Conservation (phyloP, 768 basidiomycete species). For the Mycena galopus region DNA sequence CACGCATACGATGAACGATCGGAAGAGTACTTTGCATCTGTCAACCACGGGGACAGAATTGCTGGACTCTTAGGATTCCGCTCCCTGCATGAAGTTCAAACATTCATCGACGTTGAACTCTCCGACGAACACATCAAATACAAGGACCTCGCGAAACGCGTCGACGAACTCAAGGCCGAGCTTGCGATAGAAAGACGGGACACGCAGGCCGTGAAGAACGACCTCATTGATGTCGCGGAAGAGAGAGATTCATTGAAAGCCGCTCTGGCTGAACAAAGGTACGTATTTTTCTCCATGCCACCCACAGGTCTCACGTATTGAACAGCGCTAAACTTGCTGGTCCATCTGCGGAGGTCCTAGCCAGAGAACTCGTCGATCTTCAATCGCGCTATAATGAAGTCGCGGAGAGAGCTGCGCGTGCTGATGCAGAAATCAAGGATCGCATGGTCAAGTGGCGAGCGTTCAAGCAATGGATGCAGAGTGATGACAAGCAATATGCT, state of each 20-base stretch:
- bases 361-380: conserved; percentile 32
- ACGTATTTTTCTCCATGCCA: background rate
- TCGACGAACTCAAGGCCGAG: conserved; percentile 47
- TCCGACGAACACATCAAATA: conserved; percentile 51
- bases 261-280: conserved; percentile 18
- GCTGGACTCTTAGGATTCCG: conserved; percentile 60
- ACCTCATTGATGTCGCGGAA: conserved; percentile 56
- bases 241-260: conserved; percentile 23
- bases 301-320: background rate
- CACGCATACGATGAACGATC: conserved; percentile 50
- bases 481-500: conserved; percentile 47
- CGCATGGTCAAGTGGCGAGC: conserved; percentile 55
- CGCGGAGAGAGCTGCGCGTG: conserved; percentile 49
- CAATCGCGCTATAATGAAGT: background rate
- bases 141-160: conserved; percentile 51
- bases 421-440: conserved; percentile 62
- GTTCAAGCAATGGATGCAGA: conserved; percentile 59
- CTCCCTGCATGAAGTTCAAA: conserved; percentile 58
- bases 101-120: conserved; percentile 53
- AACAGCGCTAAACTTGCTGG: conserved; percentile 8
- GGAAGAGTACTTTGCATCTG: conserved; percentile 54
- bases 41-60: conserved; percentile 53
- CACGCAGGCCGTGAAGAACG: conserved; percentile 56
- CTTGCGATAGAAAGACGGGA: conserved; percentile 14
- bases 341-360: conserved; percentile 27